A percentile compares a stretch with the other conserved stretches of the same genome.
Conservation (phyloP, 2,329 filamentous ascomycete species). For the Orbilia brochopaga region DNA sequence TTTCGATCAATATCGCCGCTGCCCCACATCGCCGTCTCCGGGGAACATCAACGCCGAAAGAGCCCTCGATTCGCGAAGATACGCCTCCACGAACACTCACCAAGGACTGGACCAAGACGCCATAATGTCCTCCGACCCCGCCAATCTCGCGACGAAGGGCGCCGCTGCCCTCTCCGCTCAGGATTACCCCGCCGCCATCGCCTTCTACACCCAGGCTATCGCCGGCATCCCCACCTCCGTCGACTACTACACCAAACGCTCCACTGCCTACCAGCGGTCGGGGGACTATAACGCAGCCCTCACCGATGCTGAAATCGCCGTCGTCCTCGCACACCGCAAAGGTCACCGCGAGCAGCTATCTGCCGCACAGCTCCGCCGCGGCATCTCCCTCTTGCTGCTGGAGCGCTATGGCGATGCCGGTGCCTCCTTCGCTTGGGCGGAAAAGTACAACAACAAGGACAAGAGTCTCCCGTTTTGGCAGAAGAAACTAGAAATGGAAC, state of each 20-base stretch:
- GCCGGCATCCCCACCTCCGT: conserved; percentile 65
- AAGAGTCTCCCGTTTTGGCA: conserved; percentile 57
- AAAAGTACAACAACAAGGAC: conserved; percentile 62
- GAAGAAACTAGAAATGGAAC: conserved; percentile 53
- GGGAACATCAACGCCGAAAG: not conserved
- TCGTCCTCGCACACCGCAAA: conserved; percentile 62
- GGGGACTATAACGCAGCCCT: conserved; percentile 59
- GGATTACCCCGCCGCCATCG: conserved; percentile 65
- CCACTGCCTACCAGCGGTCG: conserved; percentile 67
- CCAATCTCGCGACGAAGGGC: conserved; percentile 58
- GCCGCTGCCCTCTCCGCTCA: conserved; percentile 64
- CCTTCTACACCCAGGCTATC: conserved; percentile 65
- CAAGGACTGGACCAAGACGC: not conserved
- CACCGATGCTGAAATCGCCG: conserved; percentile 62
- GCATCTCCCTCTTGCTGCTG: conserved; percentile 66
- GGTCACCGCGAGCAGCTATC: conserved; percentile 69
- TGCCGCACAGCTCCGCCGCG: conserved; percentile 68
- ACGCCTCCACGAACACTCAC: not conserved
- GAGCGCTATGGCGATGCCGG: conserved; percentile 67
- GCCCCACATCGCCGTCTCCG: not conserved
- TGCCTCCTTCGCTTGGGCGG: conserved; percentile 64
- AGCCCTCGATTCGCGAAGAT: not conserved
- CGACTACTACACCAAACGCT: conserved; percentile 70
- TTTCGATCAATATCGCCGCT: not conserved
- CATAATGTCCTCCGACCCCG: conserved; percentile 43